These are phyloP conservation scores for Aspergillus indologenus DNA, from an alignment of 495 filamentous ascomycete species.

Conservation along the genomic window DNA sequence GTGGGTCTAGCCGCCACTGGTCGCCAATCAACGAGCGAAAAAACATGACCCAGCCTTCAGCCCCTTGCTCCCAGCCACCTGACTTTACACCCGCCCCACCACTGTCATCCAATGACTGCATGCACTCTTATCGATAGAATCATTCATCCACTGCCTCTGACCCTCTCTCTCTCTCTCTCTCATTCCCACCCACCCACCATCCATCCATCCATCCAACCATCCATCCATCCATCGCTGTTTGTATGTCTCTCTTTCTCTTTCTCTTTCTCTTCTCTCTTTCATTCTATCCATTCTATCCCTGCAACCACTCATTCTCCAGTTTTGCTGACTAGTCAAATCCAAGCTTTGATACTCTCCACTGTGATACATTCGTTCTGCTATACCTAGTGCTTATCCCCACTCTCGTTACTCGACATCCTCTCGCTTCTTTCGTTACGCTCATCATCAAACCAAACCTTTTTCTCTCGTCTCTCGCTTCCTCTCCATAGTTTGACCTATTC, in stretches of 20 bases:
- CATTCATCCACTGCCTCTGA: not conserved
- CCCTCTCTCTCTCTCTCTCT: conserved; percentile 16
- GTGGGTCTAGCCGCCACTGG: not conserved
- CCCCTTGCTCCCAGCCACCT: not conserved
- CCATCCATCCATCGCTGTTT: no score
- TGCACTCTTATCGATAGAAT: conserved; percentile 5
- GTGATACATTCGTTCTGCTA: not conserved
- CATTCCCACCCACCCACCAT: no score
- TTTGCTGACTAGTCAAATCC: not conserved
- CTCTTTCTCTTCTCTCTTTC: conserved; percentile 17
- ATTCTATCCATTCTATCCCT: conserved; percentile 4
- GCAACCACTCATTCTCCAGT: conserved; percentile 1
- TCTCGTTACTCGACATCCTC: conserved; percentile 1
- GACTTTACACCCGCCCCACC: no score
- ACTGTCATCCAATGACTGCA: not conserved
- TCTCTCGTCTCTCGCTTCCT: not conserved
- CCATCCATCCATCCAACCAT: no score
- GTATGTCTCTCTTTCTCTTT: no score
- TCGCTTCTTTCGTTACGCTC: not conserved
- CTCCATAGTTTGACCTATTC: not conserved
- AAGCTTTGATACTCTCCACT: not conserved
- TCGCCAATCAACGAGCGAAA: not conserved
- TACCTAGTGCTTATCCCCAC: not conserved
- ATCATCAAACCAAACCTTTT: not conserved
- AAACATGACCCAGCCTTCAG: not conserved